Evolutionary conservation across 164 flowering plant species (phyloP).

Genomic region (Euptelea pleiosperma): DNA sequence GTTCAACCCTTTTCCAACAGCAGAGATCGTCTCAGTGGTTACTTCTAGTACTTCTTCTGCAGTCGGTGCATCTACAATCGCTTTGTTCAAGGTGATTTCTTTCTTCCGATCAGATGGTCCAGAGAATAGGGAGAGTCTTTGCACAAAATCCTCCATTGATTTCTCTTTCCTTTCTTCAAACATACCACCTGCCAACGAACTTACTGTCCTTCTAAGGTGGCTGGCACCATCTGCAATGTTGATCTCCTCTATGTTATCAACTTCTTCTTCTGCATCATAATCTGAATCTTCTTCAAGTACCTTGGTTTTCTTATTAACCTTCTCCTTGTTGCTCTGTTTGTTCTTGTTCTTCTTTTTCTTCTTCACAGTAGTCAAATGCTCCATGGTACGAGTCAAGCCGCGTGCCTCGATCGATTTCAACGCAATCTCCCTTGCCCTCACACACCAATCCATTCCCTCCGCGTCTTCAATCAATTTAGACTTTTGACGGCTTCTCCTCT

Average conservation of each 20-base stretch:
- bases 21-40: conserved; percentile 57
- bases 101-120: conserved; percentile 82
- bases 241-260: conserved; percentile 20
- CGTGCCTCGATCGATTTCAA: conserved; percentile 69
- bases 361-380: conserved; percentile 41
- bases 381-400: conserved; percentile 52
- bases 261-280: conserved; percentile 26
- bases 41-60: conserved; percentile 83
- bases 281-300: conserved; percentile 32
- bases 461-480: conserved; percentile 48
- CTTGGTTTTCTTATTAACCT: conserved; percentile 19
- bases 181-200: conserved; percentile 61
- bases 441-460: conserved; percentile 88
- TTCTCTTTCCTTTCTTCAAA: conserved; percentile 66
- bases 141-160: conserved; percentile 58
- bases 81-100: conserved; percentile 70
- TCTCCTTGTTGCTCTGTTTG: conserved; percentile 29
- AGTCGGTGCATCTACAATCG: conserved; percentile 69
- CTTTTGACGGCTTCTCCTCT: conserved; percentile 32
- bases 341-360: conserved; percentile 53
- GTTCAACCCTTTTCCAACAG: conserved; percentile 85
- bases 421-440: conserved; percentile 72
- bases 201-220: conserved; percentile 37
- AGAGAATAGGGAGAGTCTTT: conserved; percentile 71
- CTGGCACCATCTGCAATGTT: conserved; percentile 12